Base-by-base conservation (phyloP, 257 asterid genomes). In the Penstemon barbatus region DNA sequence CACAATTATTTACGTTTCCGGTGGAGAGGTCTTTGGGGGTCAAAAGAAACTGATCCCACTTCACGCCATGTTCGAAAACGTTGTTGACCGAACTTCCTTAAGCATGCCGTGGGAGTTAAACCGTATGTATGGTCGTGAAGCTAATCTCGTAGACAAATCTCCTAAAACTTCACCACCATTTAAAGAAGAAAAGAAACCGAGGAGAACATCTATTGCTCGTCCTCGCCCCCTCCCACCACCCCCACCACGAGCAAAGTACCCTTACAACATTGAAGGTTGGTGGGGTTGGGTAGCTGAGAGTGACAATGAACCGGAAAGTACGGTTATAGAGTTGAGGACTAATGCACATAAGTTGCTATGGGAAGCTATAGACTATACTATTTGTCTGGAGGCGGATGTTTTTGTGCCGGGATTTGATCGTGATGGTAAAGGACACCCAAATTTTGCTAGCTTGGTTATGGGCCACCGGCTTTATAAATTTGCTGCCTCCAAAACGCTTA, bases 241-340 rank as follows among this genome's bases (percentile, higher is more conserved):
- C 4, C 97, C 99, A 0, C 78, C 93, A 9, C 84, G 97, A 63
- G 81, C 83, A 6, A 88, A 89, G 77, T 80, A 87, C 54, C 89
- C 95, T 38, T 93, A 93, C 82, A 88, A 93, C 66, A 82, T 93
- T 12, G 97, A 93, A 75, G 99, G 99, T 4, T 93, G 99, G 99
- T 93, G 96, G 99, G 99, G 99, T 61, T 93, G 96, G 99, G 99
- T 93, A 57, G 96, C 99, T 4, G 97, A 93, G 87, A 90, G 97
- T 33, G 97, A 93, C 68, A 86, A 87, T 4, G 99, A 93, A 77
- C 97, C 99, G 0, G 99, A 90, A 69, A 91, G 96, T 66, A 93
- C 97, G 0, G 95, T 93, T 13, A 83, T 83, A 80, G 99, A 93
- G 83, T 75, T 93, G 80, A 83, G 99, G 72, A 93, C 90, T 41